phyloP scores from a whole-genome alignment of 1,284 basidiomycete species.

The Cutaneotrichosporon daszewskae region DNA sequence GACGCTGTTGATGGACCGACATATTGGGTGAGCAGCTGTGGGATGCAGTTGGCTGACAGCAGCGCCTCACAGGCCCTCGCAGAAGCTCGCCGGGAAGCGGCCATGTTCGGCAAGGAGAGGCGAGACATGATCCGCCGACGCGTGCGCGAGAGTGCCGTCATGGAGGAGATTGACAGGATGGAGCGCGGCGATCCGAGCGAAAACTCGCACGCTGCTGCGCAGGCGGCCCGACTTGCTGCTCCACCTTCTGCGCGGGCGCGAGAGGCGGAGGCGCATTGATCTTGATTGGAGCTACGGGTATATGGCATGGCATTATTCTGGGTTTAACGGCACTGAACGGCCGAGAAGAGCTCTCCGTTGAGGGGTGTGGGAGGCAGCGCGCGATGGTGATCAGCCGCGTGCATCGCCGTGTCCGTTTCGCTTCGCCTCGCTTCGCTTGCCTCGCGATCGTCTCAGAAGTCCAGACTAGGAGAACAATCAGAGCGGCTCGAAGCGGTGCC shows the following conservation, averaged over 20 bases:
- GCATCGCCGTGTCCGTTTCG: no score
- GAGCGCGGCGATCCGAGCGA: conserved; percentile 19
- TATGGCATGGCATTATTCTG: no score
- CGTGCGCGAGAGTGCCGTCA: conserved; percentile 33
- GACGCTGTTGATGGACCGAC: conserved; percentile 29
- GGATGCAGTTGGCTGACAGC: conserved; percentile 1
- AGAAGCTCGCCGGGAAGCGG: conserved; percentile 41
- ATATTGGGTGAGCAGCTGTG: conserved; percentile 33
- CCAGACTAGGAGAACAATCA: no score
- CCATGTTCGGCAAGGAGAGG: conserved; percentile 36
- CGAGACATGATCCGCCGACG: conserved; percentile 40
- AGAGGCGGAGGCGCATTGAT: not conserved
- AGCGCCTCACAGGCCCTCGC: conserved; percentile 45
- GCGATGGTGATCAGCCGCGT: no score
- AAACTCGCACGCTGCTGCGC: not conserved
- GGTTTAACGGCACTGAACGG: no score
- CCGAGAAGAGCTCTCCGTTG: no score
- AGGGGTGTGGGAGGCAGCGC: no score
- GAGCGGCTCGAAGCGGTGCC: no score
- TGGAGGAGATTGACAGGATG: conserved; percentile 36
- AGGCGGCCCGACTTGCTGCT: not conserved
- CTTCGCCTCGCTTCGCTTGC: no score
- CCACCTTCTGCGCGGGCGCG: no score
- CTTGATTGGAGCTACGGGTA: no score
- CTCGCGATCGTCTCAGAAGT: no score